Percentiles rank a stretch among this genome's conserved stretches.
Evolutionary conservation across 1,139 yeast genomes (phyloP).

Genomic region (Geotrichum candidum): DNA sequence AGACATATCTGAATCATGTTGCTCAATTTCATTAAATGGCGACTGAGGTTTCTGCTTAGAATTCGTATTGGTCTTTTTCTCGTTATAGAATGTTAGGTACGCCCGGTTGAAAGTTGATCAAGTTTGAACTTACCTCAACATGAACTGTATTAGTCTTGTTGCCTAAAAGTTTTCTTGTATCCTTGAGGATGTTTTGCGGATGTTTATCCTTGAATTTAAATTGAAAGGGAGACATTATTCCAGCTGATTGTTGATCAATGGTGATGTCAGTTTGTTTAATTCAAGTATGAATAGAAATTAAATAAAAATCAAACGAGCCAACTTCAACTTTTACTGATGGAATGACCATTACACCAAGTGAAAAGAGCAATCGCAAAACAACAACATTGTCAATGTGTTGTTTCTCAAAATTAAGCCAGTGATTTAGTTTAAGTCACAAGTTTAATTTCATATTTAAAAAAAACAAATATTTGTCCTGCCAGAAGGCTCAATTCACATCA

Average conservation of each 20-base stretch:
- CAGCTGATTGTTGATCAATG: background rate
- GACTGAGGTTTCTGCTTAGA: background rate
- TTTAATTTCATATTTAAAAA: background rate
- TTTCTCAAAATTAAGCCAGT: background rate
- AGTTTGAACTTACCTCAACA: background rate
- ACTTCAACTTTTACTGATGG: background rate
- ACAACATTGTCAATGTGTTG: background rate
- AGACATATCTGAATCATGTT: conserved; percentile 14
- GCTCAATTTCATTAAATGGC: background rate
- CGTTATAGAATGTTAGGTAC: background rate
- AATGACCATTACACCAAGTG: background rate
- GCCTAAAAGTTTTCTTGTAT: conserved; percentile 9
- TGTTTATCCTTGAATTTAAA: conserved; percentile 12
- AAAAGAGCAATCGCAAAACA: background rate
- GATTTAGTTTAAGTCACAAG: background rate
- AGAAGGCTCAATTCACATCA: no score
- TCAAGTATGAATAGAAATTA: background rate
- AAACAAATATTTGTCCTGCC: no score
- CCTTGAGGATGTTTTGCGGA: conserved; percentile 13
- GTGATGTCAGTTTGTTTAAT: background rate
- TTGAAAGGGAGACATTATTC: conserved; percentile 8
- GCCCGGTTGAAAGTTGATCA: background rate
- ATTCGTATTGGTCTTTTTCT: background rate
- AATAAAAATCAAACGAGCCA: background rate
- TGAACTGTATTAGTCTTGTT: conserved; percentile 12